Evolutionary conservation across 306 rosid genomes (phyloP).

Genomic region (Castanea sativa): DNA sequence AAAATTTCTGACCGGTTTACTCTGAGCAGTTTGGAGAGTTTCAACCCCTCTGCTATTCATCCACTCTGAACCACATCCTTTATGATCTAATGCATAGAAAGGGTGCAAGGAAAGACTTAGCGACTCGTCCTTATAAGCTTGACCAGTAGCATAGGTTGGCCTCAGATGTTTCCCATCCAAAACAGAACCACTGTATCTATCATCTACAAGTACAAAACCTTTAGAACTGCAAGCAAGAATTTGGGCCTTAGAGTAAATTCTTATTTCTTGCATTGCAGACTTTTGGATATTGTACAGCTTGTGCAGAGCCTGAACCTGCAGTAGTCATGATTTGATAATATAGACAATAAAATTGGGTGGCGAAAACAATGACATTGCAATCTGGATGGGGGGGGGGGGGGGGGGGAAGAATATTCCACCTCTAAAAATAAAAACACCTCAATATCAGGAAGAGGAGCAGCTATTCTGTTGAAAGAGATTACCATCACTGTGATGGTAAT

Average conservation of each 20-base stretch:
- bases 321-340: background rate
- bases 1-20: background rate
- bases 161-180: background rate
- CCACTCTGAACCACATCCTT: background rate
- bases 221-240: background rate
- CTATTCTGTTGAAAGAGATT: too few species aligned
- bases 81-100: background rate
- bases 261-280: background rate
- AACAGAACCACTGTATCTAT: background rate
- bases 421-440: too few species aligned
- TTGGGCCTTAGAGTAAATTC: background rate
- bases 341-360: background rate
- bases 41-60: background rate
- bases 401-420: too few species aligned
- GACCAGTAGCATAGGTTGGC: slow-evolving; percentile 2
- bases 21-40: slow-evolving; percentile 3
- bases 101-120: background rate
- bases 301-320: slow-evolving; percentile 6
- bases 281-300: background rate
- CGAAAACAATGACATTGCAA: background rate
- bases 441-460: too few species aligned
- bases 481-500: too few species aligned
- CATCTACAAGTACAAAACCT: background rate
- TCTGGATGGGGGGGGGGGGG: background rate
- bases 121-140: background rate